These are phyloP conservation scores for Sungouiella thailandica DNA, from an alignment of 805 yeast genomes.

Conservation along the genomic window DNA sequence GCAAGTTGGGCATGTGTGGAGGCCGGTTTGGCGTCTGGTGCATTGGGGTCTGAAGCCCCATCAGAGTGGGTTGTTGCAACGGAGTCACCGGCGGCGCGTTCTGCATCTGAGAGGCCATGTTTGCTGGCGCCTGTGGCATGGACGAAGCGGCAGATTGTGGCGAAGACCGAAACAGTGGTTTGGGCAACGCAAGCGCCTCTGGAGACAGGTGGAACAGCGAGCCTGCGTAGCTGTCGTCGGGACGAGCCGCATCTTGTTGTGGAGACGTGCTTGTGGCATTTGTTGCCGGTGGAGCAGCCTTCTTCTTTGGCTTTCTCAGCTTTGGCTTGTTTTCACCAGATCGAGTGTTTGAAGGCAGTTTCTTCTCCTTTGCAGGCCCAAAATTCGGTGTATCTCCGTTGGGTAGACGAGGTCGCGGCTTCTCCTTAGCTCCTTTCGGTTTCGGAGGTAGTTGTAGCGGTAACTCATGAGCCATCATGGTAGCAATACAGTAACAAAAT, in stretches of 20 bases:
- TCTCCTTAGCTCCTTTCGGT: no score
- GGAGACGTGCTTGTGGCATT: conserved; percentile 4
- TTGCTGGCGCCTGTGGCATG: conserved; percentile 1
- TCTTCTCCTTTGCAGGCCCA: no score
- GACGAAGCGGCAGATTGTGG: conserved; percentile 8
- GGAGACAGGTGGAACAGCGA: conserved; percentile 55
- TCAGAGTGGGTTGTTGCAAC: not conserved
- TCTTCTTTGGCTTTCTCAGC: conserved; percentile 4
- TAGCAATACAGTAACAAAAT: no score
- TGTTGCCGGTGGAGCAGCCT: conserved; percentile 2
- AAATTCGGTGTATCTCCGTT: no score
- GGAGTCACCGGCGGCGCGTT: no score
- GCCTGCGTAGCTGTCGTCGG: conserved; percentile 47
- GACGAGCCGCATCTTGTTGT: no score
- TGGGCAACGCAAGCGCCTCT: conserved; percentile 50
- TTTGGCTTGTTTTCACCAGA: conserved; percentile 1
- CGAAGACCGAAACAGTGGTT: conserved; percentile 41
- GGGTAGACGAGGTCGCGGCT: no score
- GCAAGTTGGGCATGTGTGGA: conserved; percentile 6
- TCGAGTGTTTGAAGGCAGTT: conserved; percentile 1
- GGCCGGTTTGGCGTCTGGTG: no score
- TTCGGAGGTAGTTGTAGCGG: no score
- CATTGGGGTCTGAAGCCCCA: not conserved
- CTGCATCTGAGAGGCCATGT: conserved; percentile 6
- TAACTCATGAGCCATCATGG: no score